phyloP scores from a whole-genome alignment of 2,329 filamentous ascomycete species.

The Arthrinium phaeospermum region DNA sequence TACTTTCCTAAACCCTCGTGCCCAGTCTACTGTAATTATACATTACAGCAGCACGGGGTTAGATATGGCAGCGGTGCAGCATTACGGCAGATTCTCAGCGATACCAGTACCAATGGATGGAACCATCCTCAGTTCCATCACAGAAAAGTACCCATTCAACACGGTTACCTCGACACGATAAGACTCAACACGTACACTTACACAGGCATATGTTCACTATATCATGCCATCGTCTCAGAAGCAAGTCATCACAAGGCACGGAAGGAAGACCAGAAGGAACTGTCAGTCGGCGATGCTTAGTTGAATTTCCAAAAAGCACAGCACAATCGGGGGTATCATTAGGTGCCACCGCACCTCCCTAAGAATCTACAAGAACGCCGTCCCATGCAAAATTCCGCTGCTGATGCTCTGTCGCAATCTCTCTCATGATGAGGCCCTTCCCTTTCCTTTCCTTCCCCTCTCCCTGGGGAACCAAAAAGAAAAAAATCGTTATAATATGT shows the following conservation, averaged over 20 bases:
- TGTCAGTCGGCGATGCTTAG: conserved; percentile 2
- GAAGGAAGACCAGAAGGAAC: too few species aligned
- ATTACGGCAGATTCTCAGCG: too few species aligned
- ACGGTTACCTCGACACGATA: neutral
- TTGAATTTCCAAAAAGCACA: conserved; percentile 7
- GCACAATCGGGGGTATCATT: conserved; percentile 20
- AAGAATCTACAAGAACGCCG: conserved; percentile 21
- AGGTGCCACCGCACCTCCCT: conserved; percentile 16
- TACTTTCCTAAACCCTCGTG: too few species aligned
- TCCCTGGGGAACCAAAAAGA: too few species aligned
- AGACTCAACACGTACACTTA: neutral
- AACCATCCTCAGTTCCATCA: neutral
- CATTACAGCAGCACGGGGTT: too few species aligned
- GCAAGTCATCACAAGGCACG: neutral
- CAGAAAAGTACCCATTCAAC: neutral
- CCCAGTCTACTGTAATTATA: too few species aligned
- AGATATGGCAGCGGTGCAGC: too few species aligned
- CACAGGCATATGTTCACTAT: neutral
- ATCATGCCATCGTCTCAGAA: neutral
- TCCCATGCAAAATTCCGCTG: conserved; percentile 21
- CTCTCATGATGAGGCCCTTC: neutral
- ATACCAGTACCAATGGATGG: too few species aligned
- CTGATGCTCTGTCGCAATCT: conserved; percentile 4
- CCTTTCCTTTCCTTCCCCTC: neutral
- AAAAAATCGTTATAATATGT: conserved; percentile 1